Evolutionary conservation across 1,284 basidiomycete genomes (phyloP).

Genomic region (Apiotrichum siamense): DNA sequence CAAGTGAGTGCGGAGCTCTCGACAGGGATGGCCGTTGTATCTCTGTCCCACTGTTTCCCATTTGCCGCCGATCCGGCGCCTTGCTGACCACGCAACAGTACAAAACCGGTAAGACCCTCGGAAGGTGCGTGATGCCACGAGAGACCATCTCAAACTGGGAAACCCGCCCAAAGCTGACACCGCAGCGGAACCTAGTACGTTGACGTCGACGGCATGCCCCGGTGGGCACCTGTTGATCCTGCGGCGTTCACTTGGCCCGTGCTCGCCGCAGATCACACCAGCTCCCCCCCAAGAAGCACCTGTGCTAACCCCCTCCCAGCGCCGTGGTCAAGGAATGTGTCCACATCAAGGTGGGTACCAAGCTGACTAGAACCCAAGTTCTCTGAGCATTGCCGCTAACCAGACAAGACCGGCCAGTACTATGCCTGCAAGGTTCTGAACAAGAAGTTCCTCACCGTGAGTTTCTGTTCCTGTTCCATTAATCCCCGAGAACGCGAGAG

Average conservation of each 20-base stretch:
- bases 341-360: slow-evolving; percentile 74
- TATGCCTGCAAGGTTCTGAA: slow-evolving; percentile 57
- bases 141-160: not conserved
- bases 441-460: slow-evolving; percentile 86
- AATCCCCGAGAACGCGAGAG: not conserved
- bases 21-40: too few species aligned
- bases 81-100: slow-evolving; percentile 54
- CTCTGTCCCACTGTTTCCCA: not conserved
- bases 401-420: slow-evolving; percentile 53
- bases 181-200: slow-evolving; percentile 45
- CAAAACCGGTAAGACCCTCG: slow-evolving; percentile 84
- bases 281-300: not conserved
- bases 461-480: slow-evolving; percentile 11
- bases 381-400: too few species aligned
- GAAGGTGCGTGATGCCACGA: slow-evolving; percentile 77
- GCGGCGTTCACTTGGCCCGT: too few species aligned
- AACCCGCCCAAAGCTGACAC: slow-evolving; percentile 7
- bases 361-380: not conserved
- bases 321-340: slow-evolving; percentile 74
- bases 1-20: slow-evolving; percentile 56
- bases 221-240: not conserved
- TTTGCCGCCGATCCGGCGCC: not conserved
- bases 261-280: not conserved
- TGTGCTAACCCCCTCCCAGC: slow-evolving; percentile 26
- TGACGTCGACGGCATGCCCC: not conserved